These are phyloP conservation scores for Ambrosia hybrid DNA, from an alignment of 140 eudicot genomes.

Conservation along the genomic window DNA sequence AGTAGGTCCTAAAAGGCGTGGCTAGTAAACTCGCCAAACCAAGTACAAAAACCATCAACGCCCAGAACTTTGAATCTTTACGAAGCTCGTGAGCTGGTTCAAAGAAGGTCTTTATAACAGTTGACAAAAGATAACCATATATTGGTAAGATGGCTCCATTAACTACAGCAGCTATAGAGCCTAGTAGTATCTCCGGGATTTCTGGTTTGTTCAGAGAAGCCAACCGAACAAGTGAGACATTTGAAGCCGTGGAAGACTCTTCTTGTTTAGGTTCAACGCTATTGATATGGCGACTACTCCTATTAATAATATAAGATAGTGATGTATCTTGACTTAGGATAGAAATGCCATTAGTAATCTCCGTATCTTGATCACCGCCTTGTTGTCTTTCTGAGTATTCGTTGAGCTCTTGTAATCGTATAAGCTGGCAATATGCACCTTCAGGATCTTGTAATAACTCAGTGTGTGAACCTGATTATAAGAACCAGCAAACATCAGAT, in stretches of 20 bases:
- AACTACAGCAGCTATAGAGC: constrained; percentile 54
- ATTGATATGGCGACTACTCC: constrained; percentile 10
- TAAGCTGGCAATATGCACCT: constrained; percentile 63
- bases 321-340: constrained; percentile 13
- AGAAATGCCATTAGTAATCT: not conserved
- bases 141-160: constrained; percentile 54
- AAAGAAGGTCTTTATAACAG: constrained; percentile 42
- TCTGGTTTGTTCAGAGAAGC: constrained; percentile 70
- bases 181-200: constrained; percentile 42
- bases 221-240: constrained; percentile 36
- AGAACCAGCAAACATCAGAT: not conserved
- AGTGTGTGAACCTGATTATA: constrained; percentile 46
- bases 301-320: constrained; percentile 19
- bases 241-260: not conserved
- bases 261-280: constrained; percentile 18
- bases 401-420: constrained; percentile 42
- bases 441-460: constrained; percentile 58
- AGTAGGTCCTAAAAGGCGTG: constrained; percentile 48
- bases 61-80: constrained; percentile 64
- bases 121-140: constrained; percentile 51
- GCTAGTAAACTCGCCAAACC: constrained; percentile 42
- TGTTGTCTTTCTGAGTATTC: constrained; percentile 17
- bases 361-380: constrained; percentile 14
- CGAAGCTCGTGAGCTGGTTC: constrained; percentile 54
- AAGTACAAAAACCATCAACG: constrained; percentile 51